Conservation (phyloP, 495 filamentous ascomycete species). For the Podospora conica region DNA sequence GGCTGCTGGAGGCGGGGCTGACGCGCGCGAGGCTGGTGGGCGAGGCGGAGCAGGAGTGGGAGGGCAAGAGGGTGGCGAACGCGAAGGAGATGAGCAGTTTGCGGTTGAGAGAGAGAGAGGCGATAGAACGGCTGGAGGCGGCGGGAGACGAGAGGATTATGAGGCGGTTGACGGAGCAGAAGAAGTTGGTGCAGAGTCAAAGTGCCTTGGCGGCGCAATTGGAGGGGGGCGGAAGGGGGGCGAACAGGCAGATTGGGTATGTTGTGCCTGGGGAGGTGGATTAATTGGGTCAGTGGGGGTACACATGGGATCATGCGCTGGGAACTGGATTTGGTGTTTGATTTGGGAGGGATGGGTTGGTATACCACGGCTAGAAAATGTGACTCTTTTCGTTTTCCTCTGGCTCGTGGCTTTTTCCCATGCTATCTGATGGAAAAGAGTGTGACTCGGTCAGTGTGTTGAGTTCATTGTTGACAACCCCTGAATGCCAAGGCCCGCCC, state of each 20-base stretch:
- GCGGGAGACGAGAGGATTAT: conserved; percentile 31
- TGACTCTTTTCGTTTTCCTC: background rate
- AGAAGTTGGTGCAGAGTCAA: conserved; percentile 42
- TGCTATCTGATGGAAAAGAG: background rate
- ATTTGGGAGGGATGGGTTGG: background rate
- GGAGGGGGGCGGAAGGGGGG: conserved; percentile 24
- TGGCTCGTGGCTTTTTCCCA: background rate
- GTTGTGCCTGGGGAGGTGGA: conserved; percentile 37
- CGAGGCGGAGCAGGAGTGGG: conserved; percentile 35
- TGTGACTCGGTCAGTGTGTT: too few species aligned
- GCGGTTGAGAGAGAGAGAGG: conserved; percentile 37
- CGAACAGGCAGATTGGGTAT: conserved; percentile 41
- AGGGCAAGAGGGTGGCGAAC: conserved; percentile 31
- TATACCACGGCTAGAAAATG: background rate
- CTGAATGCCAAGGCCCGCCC: too few species aligned
- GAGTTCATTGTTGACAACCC: too few species aligned
- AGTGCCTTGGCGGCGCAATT: conserved; percentile 34
- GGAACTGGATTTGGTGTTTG: background rate
- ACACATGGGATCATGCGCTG: background rate
- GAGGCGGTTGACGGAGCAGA: conserved; percentile 37
- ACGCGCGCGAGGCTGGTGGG: conserved; percentile 32
- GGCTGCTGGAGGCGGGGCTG: conserved; percentile 34
- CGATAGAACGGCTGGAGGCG: conserved; percentile 35
- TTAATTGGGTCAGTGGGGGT: background rate
- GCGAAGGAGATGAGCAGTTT: conserved; percentile 36